A percentile compares a stretch with the other conserved stretches of the same genome.
Conservation (phyloP, 305 asterid genomes). For the Coffea humblotiana region DNA sequence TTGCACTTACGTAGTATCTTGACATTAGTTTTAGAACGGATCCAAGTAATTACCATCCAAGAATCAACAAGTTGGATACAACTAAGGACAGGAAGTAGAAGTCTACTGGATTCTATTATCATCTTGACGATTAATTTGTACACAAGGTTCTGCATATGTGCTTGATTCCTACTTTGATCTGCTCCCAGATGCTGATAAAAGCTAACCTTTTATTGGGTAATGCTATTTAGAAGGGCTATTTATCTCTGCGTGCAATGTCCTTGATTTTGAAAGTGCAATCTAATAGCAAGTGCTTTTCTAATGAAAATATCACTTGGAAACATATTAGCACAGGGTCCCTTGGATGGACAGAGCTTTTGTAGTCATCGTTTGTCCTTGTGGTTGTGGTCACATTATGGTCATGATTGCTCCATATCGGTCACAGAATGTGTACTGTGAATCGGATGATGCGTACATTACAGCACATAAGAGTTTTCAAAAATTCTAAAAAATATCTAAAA, state of each 20-base stretch:
- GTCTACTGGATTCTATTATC: constrained; percentile 79
- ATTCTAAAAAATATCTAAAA: too few relatives aligned
- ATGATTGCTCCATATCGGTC: too few relatives aligned
- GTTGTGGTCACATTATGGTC: too few relatives aligned
- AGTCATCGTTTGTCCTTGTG: too few relatives aligned
- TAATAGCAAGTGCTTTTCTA: constrained; percentile 16
- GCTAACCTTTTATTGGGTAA: constrained; percentile 19
- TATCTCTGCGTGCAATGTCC: constrained; percentile 4
- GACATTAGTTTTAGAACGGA: constrained; percentile 92
- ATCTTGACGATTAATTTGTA: constrained; percentile 64
- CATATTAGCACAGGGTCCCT: not conserved
- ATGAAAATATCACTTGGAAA: not conserved
- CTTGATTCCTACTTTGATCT: constrained; percentile 13
- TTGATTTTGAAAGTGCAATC: constrained; percentile 5
- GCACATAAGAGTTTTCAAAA: too few relatives aligned
- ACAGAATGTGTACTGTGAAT: too few relatives aligned
- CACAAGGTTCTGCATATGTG: constrained; percentile 14
- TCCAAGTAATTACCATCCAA: constrained; percentile 84
- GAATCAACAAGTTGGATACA: constrained; percentile 89
- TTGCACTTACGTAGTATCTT: constrained; percentile 59
- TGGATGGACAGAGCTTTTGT: constrained; percentile 6
- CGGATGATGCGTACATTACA: too few relatives aligned
- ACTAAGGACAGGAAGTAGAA: constrained; percentile 94
- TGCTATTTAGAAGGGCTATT: constrained; percentile 12
- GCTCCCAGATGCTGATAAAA: constrained; percentile 25